Evolutionary conservation across 768 basidiomycete genomes (phyloP).

Genomic region (Tremella fuciformis): DNA sequence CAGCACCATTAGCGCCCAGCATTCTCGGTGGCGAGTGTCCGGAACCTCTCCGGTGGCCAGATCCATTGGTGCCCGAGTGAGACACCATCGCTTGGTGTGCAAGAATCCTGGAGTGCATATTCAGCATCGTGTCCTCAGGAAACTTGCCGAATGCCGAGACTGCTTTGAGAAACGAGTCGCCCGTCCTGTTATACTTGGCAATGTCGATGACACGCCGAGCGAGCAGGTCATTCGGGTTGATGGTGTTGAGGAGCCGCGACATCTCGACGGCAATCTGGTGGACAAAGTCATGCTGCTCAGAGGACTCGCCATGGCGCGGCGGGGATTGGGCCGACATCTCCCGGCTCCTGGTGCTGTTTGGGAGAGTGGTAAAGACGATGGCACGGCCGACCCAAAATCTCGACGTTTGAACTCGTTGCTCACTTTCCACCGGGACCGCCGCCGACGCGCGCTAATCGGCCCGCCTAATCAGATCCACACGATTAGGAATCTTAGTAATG

Average conservation of each 20-base stretch:
- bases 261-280: slow-evolving; percentile 56
- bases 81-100: slow-evolving; percentile 65
- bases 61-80: slow-evolving; percentile 22
- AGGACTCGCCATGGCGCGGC: slow-evolving; percentile 8
- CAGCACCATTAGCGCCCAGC: slow-evolving; percentile 25
- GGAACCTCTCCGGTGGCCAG: slow-evolving; percentile 29
- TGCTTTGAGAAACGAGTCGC: slow-evolving; percentile 63
- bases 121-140: slow-evolving; percentile 69
- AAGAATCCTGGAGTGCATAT: slow-evolving; percentile 74
- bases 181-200: slow-evolving; percentile 66
- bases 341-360: neutral
- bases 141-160: slow-evolving; percentile 83
- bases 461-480: neutral
- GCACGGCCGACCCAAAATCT: no score
- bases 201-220: slow-evolving; percentile 76
- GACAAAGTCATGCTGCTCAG: slow-evolving; percentile 36
- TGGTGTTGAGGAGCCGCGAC: slow-evolving; percentile 70
- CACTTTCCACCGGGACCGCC: neutral
- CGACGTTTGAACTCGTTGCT: no score
- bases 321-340: slow-evolving; percentile 26
- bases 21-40: slow-evolving; percentile 42
- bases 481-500: no score
- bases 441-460: neutral
- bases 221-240: slow-evolving; percentile 80
- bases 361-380: no score